Evolutionary conservation across 2,329 filamentous ascomycete genomes (phyloP), one percentile per base, ranked within the genome.

Genomic region (Xylaria sp.): DNA sequence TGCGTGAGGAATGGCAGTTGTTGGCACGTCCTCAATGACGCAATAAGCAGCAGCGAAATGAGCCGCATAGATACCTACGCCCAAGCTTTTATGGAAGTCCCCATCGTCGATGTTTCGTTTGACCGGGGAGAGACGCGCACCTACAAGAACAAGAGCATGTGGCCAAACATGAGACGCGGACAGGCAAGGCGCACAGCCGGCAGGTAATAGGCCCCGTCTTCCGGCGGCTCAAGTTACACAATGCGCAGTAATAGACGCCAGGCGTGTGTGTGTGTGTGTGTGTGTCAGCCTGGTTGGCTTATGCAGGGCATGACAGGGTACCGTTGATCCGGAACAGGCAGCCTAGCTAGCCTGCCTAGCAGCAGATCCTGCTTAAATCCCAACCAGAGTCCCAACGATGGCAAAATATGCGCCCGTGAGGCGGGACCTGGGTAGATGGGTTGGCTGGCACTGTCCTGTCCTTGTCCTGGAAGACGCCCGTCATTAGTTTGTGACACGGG

Each of bases 21-120:
- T 53, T 39, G 8, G 21, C 14, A 32, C 21, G 42, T 14, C 14
- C 8, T 53, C 58, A 8, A 42, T 61, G 58, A 61, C 34, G 58
- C 42, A 53, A 30, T 61, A 3, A 12, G 6, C 9, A 30, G 19
- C n/a, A 12, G 24, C 14, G 21, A 14, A 30, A 21, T 24, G 19
- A 51, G 21, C 27, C 11, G 21, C n/a, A 24, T 6, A 8, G 2
- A 2, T 7, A 7, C 3, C 1, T 36, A 36, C 7, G 11, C 34
- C 34, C 34, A 11, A 36, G 34, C 8, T 36, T 3, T 11, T 36
- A 36, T 36, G 34, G 34, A 36, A 36, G 34, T 36, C 11, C 34
- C n/a, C n/a, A n/a, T n/a, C 7, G 11, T 36, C 7, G 6, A 36
- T 27, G 24, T 27, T 27, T 4, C 24, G 24, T 27, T 27, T 27